Conservation (phyloP, 192 early-diverging fungal species). For the Coemansia sp. region DNA sequence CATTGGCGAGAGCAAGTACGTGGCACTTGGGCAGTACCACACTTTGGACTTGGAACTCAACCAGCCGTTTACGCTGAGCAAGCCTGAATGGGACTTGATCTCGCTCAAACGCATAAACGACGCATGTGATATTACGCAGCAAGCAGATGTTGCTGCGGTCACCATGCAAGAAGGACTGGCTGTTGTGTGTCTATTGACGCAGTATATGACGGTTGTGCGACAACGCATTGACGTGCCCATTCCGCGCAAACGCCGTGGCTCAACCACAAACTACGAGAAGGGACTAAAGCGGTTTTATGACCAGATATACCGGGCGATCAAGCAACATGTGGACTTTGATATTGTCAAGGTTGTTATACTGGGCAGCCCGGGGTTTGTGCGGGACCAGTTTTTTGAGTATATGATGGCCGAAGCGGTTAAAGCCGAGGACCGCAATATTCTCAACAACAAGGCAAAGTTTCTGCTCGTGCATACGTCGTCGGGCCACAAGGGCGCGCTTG, state of each 20-base stretch:
- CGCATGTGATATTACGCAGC: constrained; percentile 83
- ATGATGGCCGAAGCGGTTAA: constrained; percentile 83
- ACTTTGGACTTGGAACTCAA: constrained; percentile 92
- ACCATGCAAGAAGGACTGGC: constrained; percentile 89
- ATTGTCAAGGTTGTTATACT: constrained; percentile 95
- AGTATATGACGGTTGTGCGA: constrained; percentile 93
- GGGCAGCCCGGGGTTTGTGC: constrained; percentile 91
- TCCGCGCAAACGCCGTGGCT: constrained; percentile 91
- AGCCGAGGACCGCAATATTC: constrained; percentile 74
- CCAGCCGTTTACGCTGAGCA: constrained; percentile 82
- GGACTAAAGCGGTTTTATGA: constrained; percentile 84
- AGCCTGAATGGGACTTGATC: constrained; percentile 93
- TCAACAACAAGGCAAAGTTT: constrained; percentile 88
- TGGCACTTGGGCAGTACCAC: constrained; percentile 92
- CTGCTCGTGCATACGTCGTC: constrained; percentile 88
- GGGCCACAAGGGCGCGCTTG: constrained; percentile 94
- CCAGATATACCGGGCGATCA: constrained; percentile 83
- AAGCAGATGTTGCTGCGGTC: constrained; percentile 91
- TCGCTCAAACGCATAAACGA: constrained; percentile 83
- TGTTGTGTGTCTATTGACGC: constrained; percentile 88
- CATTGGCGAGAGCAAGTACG: constrained; percentile 81
- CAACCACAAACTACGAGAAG: constrained; percentile 89
- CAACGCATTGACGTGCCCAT: constrained; percentile 89
- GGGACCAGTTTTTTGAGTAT: constrained; percentile 85
- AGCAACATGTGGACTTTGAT: constrained; percentile 86